Base-by-base conservation (phyloP, 225 moss, liverwort and hornwort species). In the Pleurozium schreberi region DNA sequence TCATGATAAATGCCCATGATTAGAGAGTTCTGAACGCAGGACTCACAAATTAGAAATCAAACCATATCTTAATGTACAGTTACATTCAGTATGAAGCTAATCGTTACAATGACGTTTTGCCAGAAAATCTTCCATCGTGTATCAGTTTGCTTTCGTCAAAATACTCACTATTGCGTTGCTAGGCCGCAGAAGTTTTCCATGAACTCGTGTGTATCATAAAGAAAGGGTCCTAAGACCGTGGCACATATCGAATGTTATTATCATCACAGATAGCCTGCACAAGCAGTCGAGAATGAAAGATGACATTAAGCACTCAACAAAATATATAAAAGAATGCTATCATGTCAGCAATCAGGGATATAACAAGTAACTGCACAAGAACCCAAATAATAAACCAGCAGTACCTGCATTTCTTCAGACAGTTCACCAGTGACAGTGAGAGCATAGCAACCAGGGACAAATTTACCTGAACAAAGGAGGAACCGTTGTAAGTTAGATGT, bases 361-460 rank as follows among this genome's bases (percentile, higher is more conserved):
- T 67, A 76, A 84, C 74, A 59, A 90, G 49, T 28, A 84, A 77
- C 36, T 61, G 45, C 67, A 73, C n/a, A 89, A 92, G 75, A 84
- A 80, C 49, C n/a, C 70, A 50, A 45, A 45, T 49, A 82, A 52
- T 77, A 71, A 69, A 62, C 60, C 74, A 84, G 47, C 62, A 81
- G 70, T 91, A 98, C 96, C 97, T 97, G 98, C 98, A 96, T 98
- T 92, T 98, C 98, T 88, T 98, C 96, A 73, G 95, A 96, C 50
- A 98, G 90, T 90, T 95, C 95, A 71, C 96, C 97, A 80, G 96
- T 99, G 33, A 97, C 96, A 63, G 97, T 95, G 28, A 99, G 95
- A 30, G 97, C 97, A 43, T 97, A 97, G 87, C 98, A 99, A 55
- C 97, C 96, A 85, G 98, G 96, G 62, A 92, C 93, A 91, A 94